Evolutionary conservation across 805 yeast genomes (phyloP).

Genomic region (Cyberlindnera americana): DNA sequence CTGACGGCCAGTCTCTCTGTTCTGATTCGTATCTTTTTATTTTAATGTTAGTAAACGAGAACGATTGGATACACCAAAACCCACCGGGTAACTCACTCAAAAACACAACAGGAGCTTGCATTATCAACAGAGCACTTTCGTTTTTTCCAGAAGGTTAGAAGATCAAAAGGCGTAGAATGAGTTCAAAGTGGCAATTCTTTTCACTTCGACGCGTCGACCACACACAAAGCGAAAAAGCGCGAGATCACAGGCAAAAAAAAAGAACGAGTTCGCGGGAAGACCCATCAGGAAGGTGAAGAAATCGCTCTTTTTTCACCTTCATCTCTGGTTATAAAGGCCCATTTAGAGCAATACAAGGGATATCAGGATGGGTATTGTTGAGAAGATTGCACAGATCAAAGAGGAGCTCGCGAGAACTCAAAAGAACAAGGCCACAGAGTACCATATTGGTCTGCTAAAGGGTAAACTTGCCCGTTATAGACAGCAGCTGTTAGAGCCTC

Average conservation of each 20-base stretch:
- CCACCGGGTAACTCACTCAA: slow-evolving; percentile 41
- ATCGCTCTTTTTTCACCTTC: background rate
- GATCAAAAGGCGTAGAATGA: no score
- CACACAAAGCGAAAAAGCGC: background rate
- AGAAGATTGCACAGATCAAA: slow-evolving; percentile 20
- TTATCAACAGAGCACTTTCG: slow-evolving; percentile 19
- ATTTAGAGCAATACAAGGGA: background rate
- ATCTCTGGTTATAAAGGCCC: background rate
- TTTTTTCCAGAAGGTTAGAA: no score
- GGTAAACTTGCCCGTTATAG: slow-evolving; percentile 93
- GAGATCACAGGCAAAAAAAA: background rate
- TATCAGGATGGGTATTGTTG: slow-evolving; percentile 15
- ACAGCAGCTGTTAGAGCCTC: slow-evolving; percentile 87
- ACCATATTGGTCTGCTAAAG: slow-evolving; percentile 89
- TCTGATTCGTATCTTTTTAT: slow-evolving; percentile 69
- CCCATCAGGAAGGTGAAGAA: background rate
- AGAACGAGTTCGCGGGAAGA: background rate
- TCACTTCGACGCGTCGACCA: background rate
- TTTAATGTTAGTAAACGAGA: slow-evolving; percentile 2
- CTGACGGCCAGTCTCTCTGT: slow-evolving; percentile 93
- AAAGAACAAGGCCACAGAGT: slow-evolving; percentile 96
- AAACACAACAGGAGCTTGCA: slow-evolving; percentile 85
- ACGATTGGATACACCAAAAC: background rate
- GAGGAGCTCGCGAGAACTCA: slow-evolving; percentile 91
- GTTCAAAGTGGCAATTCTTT: background rate